Percentiles rank a stretch among this genome's conserved stretches.
Conservation (phyloP, 352 stramenopile species). For the Phytophthora pinifolia region DNA sequence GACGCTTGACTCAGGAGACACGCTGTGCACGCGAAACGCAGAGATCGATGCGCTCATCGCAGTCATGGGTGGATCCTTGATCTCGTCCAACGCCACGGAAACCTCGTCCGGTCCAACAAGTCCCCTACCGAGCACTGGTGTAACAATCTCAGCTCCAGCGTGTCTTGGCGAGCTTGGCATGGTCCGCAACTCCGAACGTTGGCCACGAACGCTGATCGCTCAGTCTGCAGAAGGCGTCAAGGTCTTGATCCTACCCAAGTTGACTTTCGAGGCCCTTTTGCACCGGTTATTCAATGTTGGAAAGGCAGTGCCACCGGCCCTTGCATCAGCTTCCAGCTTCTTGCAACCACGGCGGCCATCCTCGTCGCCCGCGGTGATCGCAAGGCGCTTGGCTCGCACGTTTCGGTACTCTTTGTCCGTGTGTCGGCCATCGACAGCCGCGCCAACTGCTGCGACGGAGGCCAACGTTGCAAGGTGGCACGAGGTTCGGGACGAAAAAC, state of each 20-base stretch:
- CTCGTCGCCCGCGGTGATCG: slow-evolving; percentile 38
- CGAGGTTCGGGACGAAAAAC: slow-evolving; percentile 33
- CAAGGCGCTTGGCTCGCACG: slow-evolving; percentile 12
- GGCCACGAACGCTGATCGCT: slow-evolving; percentile 35
- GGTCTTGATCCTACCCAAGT: slow-evolving; percentile 30
- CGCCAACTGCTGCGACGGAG: slow-evolving; percentile 18
- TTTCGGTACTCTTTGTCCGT: slow-evolving; percentile 12
- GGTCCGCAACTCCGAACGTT: slow-evolving; percentile 42
- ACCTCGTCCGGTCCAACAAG: background rate
- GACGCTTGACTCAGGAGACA: slow-evolving; percentile 18
- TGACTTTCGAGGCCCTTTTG: slow-evolving; percentile 44
- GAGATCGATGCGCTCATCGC: slow-evolving; percentile 44
- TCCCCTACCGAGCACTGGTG: background rate
- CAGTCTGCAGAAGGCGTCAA: slow-evolving; percentile 21
- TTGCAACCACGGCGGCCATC: slow-evolving; percentile 30
- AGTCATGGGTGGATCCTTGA: slow-evolving; percentile 42
- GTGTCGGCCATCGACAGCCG: slow-evolving; percentile 27
- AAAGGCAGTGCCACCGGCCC: slow-evolving; percentile 27
- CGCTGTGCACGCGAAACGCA: slow-evolving; percentile 24
- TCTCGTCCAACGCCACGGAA: background rate
- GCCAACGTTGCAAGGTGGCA: slow-evolving; percentile 32
- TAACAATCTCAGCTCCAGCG: slow-evolving; percentile 9
- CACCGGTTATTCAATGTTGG: slow-evolving; percentile 38
- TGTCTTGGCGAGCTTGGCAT: slow-evolving; percentile 55
- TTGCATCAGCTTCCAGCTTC: slow-evolving; percentile 8